These are phyloP conservation scores for Silybum marianum DNA, from an alignment of 129 eudicot genomes.

Conservation along the genomic window DNA sequence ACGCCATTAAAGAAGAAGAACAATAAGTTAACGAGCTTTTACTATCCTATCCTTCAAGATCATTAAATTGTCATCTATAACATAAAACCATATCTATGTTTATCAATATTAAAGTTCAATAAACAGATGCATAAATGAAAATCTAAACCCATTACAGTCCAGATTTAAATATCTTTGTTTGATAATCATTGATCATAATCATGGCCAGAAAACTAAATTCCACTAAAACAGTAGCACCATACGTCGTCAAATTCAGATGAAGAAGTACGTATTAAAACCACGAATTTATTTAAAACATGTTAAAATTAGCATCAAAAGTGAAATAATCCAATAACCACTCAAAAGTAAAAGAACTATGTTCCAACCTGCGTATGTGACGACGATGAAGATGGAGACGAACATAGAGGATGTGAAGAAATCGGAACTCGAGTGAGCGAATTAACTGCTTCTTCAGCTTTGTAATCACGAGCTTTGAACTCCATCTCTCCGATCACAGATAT, in stretches of 20 bases:
- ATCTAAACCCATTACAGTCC: background rate
- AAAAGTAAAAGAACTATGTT: background rate
- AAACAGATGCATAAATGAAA: conserved; percentile 2
- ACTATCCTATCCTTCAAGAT: background rate
- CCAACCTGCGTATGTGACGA: conserved; percentile 43
- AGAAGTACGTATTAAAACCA: background rate
- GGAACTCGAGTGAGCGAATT: conserved; percentile 42
- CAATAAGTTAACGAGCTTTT: no score
- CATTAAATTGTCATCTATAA: background rate
- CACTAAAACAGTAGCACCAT: background rate
- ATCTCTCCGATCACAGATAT: conserved; percentile 28
- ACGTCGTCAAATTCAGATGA: background rate
- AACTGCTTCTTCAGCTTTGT: conserved; percentile 46
- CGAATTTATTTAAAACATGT: background rate
- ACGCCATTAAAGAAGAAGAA: no score
- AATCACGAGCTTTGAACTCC: conserved; percentile 57
- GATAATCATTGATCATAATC: background rate
- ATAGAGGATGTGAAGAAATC: conserved; percentile 59
- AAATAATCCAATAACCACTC: background rate
- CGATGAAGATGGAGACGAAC: conserved; percentile 24
- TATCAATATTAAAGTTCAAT: background rate
- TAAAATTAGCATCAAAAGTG: background rate
- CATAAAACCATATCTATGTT: background rate
- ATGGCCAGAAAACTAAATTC: background rate
- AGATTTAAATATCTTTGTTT: background rate